A percentile compares a stretch with the other conserved stretches of the same genome.
phyloP scores from a whole-genome alignment of 495 filamentous ascomycete species.

The Lepraria neglecta region DNA sequence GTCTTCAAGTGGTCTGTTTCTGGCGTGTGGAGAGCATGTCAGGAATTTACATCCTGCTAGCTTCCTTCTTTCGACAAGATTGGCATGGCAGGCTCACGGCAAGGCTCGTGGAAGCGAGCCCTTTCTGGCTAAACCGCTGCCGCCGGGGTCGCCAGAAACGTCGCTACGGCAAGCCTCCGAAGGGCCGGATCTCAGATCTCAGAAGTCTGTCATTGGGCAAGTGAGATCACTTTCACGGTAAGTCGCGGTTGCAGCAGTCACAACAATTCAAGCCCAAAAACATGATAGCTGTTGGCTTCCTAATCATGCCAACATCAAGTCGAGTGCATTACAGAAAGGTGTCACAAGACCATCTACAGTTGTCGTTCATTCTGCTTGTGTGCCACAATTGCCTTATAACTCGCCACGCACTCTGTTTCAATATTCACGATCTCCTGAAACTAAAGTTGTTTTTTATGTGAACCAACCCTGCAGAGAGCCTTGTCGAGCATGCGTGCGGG shows the following conservation, averaged over 20 bases:
- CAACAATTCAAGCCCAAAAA: background rate
- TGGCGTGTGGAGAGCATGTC: background rate
- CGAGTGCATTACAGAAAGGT: background rate
- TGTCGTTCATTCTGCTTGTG: background rate
- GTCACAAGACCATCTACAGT: background rate
- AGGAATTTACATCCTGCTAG: background rate
- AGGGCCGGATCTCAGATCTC: constrained; percentile 2
- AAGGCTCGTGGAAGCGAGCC: constrained; percentile 1
- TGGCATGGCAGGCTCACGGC: background rate
- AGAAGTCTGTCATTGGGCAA: background rate
- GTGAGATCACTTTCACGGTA: background rate
- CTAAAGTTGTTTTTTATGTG: background rate
- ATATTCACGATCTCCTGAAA: background rate
- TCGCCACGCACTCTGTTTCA: background rate
- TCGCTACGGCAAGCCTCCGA: background rate
- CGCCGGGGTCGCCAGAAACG: background rate
- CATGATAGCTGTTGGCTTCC: background rate
- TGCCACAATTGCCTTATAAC: background rate
- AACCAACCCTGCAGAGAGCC: background rate
- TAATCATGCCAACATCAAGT: background rate
- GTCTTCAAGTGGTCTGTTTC: background rate
- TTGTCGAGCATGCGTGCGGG: background rate
- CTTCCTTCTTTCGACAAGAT: background rate
- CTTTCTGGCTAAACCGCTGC: constrained; percentile 1
- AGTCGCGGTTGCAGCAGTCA: constrained; percentile 1